A percentile compares a stretch with the other conserved stretches of the same genome.
These are phyloP conservation scores for Trichothecium sympodiale DNA, from an alignment of 2,329 filamentous ascomycete species.

Conservation along the genomic window DNA sequence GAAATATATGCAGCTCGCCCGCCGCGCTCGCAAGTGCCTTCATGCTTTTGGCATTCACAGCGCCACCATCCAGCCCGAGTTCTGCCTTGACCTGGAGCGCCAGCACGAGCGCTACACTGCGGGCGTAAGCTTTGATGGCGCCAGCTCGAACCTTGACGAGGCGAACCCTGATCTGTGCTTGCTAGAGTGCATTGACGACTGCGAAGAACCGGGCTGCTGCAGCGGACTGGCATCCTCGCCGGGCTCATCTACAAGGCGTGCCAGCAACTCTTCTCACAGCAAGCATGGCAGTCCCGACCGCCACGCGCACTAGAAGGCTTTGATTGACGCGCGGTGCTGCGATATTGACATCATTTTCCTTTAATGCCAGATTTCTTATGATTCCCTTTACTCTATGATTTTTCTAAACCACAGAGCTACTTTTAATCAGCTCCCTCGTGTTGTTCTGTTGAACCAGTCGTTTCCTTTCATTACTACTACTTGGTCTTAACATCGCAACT, in stretches of 20 bases:
- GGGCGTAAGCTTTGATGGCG: slow-evolving; percentile 23
- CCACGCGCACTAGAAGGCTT: no score
- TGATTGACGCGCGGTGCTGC: no score
- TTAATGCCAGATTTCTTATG: no score
- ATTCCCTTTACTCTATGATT: no score
- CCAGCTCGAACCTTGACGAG: slow-evolving; percentile 8
- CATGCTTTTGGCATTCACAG: slow-evolving; percentile 96
- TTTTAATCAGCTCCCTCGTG: no score
- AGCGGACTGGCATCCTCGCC: slow-evolving; percentile 18
- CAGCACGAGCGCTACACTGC: slow-evolving; percentile 22
- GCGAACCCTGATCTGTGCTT: slow-evolving; percentile 29
- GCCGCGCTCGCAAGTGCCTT: slow-evolving; percentile 72
- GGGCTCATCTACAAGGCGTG: slow-evolving; percentile 22
- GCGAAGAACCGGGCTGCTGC: slow-evolving; percentile 20
- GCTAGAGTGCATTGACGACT: slow-evolving; percentile 33
- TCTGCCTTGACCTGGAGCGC: slow-evolving; percentile 43
- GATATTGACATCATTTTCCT: no score
- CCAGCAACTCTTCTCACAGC: slow-evolving; percentile 19
- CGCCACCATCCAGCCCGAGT: slow-evolving; percentile 95
- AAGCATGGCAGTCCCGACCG: background rate
- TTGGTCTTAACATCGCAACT: no score
- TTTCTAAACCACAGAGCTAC: no score
- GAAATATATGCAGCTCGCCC: slow-evolving; percentile 85
- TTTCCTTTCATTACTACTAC: no score
- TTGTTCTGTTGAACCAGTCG: no score